Evolutionary conservation across 805 yeast species (phyloP), one percentile per base, ranked within the genome.

Genomic region (Dipodascus albidus): DNA sequence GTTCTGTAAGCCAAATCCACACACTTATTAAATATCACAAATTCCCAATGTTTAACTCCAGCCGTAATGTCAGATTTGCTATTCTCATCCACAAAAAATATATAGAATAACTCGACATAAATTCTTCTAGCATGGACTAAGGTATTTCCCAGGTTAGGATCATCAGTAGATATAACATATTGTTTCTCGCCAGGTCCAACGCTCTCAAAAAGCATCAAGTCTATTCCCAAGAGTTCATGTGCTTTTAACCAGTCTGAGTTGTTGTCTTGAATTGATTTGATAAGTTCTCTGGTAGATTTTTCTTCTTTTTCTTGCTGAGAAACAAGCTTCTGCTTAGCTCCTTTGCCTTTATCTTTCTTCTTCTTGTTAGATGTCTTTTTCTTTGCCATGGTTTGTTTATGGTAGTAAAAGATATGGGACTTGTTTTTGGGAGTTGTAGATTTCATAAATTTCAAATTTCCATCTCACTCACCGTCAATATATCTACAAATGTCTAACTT

Each of bases 401-500:
- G n/a, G n/a, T 27, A 11, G 6, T 27, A 27, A 27, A 11, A 27
- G 6, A 11, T 27, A 6, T 27, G 33, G 33, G 6, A 11, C 11
- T 27, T 6, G 33, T 27, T 6, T 27, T 27, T 27, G 33, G 33
- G 33, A 27, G 33, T 6, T n/a, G n/a, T n/a, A n/a, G n/a, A n/a
- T n/a, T n/a, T n/a, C n/a, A n/a, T n/a, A n/a, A n/a, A n/a, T n/a
- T n/a, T n/a, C n/a, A n/a, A n/a, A n/a, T n/a, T n/a, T n/a, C n/a
- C n/a, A n/a, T n/a, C n/a, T n/a, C n/a, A n/a, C n/a, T n/a, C n/a
- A n/a, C n/a, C n/a, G n/a, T n/a, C 6, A 38, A 11, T 11, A 38
- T 17, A 38, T n/a, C 4, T 4, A n/a, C 3, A n/a, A 11, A 38
- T 38, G 44, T 38, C 44, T 4, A 38, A 38, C n/a, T 14, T 72